phyloP scores from a whole-genome alignment of 2,329 filamentous ascomycete species.

The Beauveria brongniartii region DNA sequence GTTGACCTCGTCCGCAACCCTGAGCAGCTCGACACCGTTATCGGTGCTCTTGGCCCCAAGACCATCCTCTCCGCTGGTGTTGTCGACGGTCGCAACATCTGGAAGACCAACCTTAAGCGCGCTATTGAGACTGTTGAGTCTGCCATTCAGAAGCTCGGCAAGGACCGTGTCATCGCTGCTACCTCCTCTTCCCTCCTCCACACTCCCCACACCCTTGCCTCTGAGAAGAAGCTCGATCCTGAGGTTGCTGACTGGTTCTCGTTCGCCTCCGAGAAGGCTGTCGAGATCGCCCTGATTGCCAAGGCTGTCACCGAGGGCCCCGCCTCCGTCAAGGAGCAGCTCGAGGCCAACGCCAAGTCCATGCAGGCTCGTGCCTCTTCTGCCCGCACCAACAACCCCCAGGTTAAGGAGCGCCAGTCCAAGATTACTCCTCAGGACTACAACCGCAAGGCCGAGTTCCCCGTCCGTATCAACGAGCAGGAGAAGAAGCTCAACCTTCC shows the following conservation, averaged over 20 bases:
- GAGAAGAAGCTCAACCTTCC: constrained; percentile 89
- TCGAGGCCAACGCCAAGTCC: constrained; percentile 96
- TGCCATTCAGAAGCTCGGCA: constrained; percentile 88
- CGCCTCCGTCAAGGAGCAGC: constrained; percentile 74
- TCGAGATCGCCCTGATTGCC: constrained; percentile 84
- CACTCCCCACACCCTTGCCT: constrained; percentile 94
- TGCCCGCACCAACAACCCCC: constrained; percentile 90
- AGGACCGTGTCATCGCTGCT: constrained; percentile 93
- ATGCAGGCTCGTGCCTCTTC: constrained; percentile 86
- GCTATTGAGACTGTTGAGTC: constrained; percentile 86
- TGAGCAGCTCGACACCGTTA: constrained; percentile 86
- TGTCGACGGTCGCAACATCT: constrained; percentile 98
- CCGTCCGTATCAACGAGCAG: constrained; percentile 76
- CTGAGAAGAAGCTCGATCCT: constrained; percentile 94
- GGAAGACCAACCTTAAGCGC: constrained; percentile 98
- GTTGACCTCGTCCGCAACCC: constrained; percentile 96
- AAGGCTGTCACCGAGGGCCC: constrained; percentile 95
- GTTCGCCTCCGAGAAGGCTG: constrained; percentile 90
- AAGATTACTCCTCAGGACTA: constrained; percentile 79
- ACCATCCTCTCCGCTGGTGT: constrained; percentile 92
- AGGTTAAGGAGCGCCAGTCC: constrained; percentile 93
- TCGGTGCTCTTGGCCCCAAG: constrained; percentile 74
- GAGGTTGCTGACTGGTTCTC: constrained; percentile 98
- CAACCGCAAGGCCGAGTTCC: constrained; percentile 88
- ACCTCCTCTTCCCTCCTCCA: constrained; percentile 97